Base-by-base conservation (phyloP, 306 rosid species). In the Prunus campanulata region DNA sequence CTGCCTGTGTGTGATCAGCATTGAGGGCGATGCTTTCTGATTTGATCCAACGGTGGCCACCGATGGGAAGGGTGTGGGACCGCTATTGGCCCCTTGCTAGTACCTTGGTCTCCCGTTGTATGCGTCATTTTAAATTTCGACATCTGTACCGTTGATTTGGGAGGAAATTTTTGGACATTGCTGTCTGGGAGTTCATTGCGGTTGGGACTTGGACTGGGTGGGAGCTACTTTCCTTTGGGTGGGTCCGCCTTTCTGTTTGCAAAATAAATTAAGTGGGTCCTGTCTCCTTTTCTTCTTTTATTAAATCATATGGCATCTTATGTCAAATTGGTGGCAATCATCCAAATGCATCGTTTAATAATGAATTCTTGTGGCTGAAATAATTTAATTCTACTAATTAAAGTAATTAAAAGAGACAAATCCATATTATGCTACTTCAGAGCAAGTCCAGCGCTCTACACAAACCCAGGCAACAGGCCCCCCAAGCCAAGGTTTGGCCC, bases 121-220 rank as follows among this genome's bases (percentile, higher is more conserved):
- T 10, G 63, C 29, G 74, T 18, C 48, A 52, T 19, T 51, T 11
- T 19, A 56, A 3, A 51, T 70, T 50, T 71, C 15, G 61, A 16
- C 8, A 39, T 62, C 15, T 49, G 65, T 15, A 62, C 71, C 85
- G 77, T 74, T 80, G 74, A 80, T 77, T n/a, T n/a, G 64, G 83
- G 83, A 30, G 73, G 32, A 42, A 72, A 18, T 47, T 60, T 50
- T 50, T 10, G 32, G 48, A 18, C 30, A 29, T 59, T 57, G n/a
- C 71, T 14, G 39, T 14, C 35, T 7, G 48, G 52, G 32, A 46
- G 42, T 35, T 27, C 24, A 47, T 24, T 19, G 49, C 29, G 22
- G 59, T 68, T 48, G n/a, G 72, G 16, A 59, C 64, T 59, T 20
- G 72, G 57, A 52, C 57, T 14, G 2, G 59, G 48, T 14, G 2